Conservation (phyloP, 2,329 filamentous ascomycete genomes). For the Claviceps digitariae region DNA sequence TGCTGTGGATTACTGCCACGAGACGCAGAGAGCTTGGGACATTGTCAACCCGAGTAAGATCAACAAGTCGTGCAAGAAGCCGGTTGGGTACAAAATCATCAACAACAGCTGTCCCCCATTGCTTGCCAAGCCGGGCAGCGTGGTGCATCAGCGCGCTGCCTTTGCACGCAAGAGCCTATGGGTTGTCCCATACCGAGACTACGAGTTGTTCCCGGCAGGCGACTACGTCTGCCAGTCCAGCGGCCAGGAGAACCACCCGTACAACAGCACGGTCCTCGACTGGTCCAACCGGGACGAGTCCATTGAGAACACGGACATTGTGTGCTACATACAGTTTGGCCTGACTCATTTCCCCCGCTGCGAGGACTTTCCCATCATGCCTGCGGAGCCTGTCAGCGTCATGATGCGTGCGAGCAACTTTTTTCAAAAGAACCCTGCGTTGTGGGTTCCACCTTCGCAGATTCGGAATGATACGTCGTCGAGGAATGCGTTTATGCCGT, state of each 20-base stretch:
- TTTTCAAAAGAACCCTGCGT: slow-evolving; percentile 35
- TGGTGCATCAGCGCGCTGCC: slow-evolving; percentile 24
- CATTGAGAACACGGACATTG: slow-evolving; percentile 35
- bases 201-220: slow-evolving; percentile 29
- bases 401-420: slow-evolving; percentile 37
- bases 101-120: slow-evolving; percentile 33
- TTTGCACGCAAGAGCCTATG: slow-evolving; percentile 29
- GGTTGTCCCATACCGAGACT: slow-evolving; percentile 28
- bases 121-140: slow-evolving; percentile 25
- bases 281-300: slow-evolving; percentile 36
- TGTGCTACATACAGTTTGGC: slow-evolving; percentile 37
- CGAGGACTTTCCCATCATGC: slow-evolving; percentile 59
- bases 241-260: slow-evolving; percentile 16
- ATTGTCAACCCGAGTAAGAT: slow-evolving; percentile 29
- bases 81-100: slow-evolving; percentile 33
- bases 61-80: slow-evolving; percentile 27
- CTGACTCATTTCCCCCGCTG: slow-evolving; percentile 48
- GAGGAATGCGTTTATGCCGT: slow-evolving; percentile 8
- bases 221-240: slow-evolving; percentile 32
- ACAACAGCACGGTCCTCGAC: slow-evolving; percentile 22
- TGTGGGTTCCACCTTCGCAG: slow-evolving; percentile 32
- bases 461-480: slow-evolving; percentile 20
- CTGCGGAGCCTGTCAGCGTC: slow-evolving; percentile 40
- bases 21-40: slow-evolving; percentile 15
- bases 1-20: slow-evolving; percentile 13